Conservation (phyloP, 2,329 filamentous ascomycete species). For the Epichloe aotearoae region DNA sequence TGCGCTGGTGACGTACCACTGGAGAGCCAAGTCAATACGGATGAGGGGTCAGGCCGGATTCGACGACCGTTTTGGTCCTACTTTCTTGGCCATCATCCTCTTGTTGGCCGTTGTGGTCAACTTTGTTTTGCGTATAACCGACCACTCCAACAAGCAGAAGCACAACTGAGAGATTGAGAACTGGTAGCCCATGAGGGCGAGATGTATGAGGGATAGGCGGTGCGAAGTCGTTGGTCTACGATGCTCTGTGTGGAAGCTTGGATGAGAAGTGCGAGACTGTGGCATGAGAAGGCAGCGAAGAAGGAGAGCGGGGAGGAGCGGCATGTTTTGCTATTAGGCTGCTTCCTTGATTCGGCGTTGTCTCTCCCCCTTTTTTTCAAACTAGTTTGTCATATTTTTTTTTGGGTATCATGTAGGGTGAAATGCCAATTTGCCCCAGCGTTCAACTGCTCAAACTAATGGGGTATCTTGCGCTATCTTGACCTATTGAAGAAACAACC, state of each 20-base stretch:
- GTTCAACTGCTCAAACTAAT: not conserved
- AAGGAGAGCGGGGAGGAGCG: not conserved
- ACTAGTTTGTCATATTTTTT: not conserved
- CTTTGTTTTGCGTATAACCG: constrained; percentile 66
- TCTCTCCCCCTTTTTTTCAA: not conserved
- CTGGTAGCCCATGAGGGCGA: not conserved
- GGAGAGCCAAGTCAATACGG: constrained; percentile 86
- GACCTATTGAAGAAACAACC: not conserved
- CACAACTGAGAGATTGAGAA: constrained; percentile 7
- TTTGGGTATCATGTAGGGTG: not conserved
- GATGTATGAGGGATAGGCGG: not conserved
- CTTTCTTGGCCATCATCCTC: constrained; percentile 74
- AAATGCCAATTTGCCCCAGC: constrained; percentile 1
- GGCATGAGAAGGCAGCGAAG: not conserved
- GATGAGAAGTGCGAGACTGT: not conserved
- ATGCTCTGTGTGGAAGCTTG: not conserved
- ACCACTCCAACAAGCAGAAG: constrained; percentile 26
- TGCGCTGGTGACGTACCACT: constrained; percentile 89
- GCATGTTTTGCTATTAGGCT: not conserved
- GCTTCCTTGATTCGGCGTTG: not conserved
- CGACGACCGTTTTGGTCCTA: constrained; percentile 90
- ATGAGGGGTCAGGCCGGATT: constrained; percentile 88
- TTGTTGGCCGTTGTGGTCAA: constrained; percentile 88
- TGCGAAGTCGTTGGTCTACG: not conserved
- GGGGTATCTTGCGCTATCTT: not conserved